A percentile compares a stretch with the other conserved stretches of the same genome.
Evolutionary conservation across 805 yeast genomes (phyloP).

Genomic region (Pachysolen tannophilus): DNA sequence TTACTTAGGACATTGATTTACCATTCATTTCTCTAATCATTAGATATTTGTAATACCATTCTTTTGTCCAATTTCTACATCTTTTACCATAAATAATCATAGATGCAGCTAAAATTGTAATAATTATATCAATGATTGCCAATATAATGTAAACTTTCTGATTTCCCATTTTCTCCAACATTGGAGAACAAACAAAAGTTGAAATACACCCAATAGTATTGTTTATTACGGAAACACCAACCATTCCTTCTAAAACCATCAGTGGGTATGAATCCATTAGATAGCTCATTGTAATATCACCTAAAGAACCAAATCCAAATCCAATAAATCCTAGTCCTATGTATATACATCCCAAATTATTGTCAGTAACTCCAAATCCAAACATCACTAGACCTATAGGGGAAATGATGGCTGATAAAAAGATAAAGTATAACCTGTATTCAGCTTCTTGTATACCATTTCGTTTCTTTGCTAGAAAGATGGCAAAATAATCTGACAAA

Average conservation of each 20-base stretch:
- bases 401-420: constrained; percentile 47
- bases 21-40: constrained; percentile 49
- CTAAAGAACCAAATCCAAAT: constrained; percentile 62
- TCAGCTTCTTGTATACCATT: constrained; percentile 61
- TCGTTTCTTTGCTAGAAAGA: constrained; percentile 53
- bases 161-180: constrained; percentile 51
- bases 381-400: constrained; percentile 58
- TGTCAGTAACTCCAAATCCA: constrained; percentile 53
- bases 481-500: constrained; percentile 50
- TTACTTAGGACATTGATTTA: too few relatives aligned
- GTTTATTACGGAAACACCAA: constrained; percentile 58
- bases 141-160: constrained; percentile 52
- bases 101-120: constrained; percentile 50
- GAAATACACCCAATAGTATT: constrained; percentile 58
- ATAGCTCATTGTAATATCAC: constrained; percentile 62
- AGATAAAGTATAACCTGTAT: constrained; percentile 48
- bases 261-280: constrained; percentile 65
- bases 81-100: constrained; percentile 51
- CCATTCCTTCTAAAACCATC: constrained; percentile 64
- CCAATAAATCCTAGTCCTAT: constrained; percentile 59
- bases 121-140: constrained; percentile 51
- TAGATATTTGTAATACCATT: constrained; percentile 43
- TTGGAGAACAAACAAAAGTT: constrained; percentile 55
- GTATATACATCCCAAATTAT: constrained; percentile 48
- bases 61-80: constrained; percentile 50